A percentile compares a stretch with the other conserved stretches of the same genome.
Conservation (phyloP, 768 basidiomycete species). For the Polyporus arcularius region DNA sequence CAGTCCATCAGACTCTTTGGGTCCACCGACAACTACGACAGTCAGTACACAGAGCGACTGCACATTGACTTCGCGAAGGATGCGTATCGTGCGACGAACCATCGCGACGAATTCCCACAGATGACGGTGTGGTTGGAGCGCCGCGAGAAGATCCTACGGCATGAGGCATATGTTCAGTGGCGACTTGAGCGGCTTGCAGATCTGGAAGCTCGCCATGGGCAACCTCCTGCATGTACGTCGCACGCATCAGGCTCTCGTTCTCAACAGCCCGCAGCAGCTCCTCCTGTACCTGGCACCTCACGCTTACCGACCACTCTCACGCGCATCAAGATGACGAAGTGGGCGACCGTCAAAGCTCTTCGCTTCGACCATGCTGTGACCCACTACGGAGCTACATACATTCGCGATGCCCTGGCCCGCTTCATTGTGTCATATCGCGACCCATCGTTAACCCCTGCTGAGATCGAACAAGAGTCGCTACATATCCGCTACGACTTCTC, state of each 20-base stretch:
- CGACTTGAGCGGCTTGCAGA: background rate
- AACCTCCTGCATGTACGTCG: too few relatives aligned
- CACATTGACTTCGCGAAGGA: slow-evolving; percentile 47
- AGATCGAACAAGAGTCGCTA: background rate
- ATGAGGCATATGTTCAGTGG: slow-evolving; percentile 13
- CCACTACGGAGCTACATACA: background rate
- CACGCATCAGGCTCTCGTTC: too few relatives aligned
- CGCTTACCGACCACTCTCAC: background rate
- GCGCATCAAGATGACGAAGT: background rate
- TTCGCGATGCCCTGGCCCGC: slow-evolving; percentile 10
- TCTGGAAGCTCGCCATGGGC: too few relatives aligned
- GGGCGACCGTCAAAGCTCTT: background rate
- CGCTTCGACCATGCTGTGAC: background rate
- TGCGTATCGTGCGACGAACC: slow-evolving; percentile 22
- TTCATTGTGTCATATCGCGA: slow-evolving; percentile 1
- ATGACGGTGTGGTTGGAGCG: slow-evolving; percentile 20
- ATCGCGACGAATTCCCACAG: slow-evolving; percentile 18
- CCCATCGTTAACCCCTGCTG: background rate
- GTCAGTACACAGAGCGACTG: slow-evolving; percentile 30
- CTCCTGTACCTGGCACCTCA: background rate
- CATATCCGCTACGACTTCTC: background rate
- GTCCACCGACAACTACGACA: slow-evolving; percentile 26
- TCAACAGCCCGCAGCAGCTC: background rate
- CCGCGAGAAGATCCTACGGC: slow-evolving; percentile 14
- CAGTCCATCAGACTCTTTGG: slow-evolving; percentile 19